Conservation (phyloP, 257 asterid species). For the Capsicum pubescens region DNA sequence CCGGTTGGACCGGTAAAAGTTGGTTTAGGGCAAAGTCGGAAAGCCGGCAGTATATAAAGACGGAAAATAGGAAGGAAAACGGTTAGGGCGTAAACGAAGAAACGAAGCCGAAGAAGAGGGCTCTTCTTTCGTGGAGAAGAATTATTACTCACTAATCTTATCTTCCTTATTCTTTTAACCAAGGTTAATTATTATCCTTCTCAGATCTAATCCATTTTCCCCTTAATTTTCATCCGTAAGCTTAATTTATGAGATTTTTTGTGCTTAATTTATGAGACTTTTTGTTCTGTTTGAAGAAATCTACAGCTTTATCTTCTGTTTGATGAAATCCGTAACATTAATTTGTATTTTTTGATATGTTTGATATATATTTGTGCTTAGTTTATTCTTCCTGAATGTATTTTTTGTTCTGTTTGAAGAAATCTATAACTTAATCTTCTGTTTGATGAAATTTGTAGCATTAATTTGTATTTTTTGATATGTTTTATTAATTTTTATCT, state of each 20-base stretch:
- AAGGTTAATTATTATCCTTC: slow-evolving; percentile 3
- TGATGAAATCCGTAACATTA: no score
- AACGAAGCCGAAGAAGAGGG: slow-evolving; percentile 69
- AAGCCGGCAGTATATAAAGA: slow-evolving; percentile 41
- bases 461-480: no score
- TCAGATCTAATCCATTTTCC: slow-evolving; percentile 2
- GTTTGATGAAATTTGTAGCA: no score
- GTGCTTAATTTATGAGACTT: no score
- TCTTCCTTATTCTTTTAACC: slow-evolving; percentile 21
- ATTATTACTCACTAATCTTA: neutral
- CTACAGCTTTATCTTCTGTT: no score
- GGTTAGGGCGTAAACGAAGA: slow-evolving; percentile 53
- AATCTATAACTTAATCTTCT: no score
- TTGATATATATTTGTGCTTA: no score
- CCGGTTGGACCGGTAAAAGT: slow-evolving; percentile 43
- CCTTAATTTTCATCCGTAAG: neutral
- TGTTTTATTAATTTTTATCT: no score
- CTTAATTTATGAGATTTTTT: neutral
- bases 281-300: no score
- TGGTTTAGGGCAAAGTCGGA: slow-evolving; percentile 28
- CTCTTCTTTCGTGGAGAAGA: slow-evolving; percentile 42
- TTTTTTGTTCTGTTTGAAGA: no score
- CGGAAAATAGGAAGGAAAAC: neutral
- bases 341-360: no score
- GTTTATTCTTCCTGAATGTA: no score